Base-by-base conservation (phyloP, 2,329 filamentous ascomycete species). In the Leptographium galeiforme region DNA sequence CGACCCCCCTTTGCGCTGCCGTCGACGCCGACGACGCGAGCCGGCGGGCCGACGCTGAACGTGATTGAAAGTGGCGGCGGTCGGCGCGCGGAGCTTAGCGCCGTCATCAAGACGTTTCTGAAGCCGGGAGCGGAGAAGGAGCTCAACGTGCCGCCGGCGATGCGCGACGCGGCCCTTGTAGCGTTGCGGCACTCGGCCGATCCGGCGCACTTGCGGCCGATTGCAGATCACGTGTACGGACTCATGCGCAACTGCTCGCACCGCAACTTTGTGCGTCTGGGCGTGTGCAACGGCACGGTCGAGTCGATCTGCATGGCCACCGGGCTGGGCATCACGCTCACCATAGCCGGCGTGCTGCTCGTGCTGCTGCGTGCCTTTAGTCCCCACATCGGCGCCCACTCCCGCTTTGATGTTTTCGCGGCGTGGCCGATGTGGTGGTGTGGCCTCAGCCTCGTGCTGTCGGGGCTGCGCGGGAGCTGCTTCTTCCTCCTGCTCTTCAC, bases 261-360 rank as follows among this genome's bases (percentile, higher is more conserved):
- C 59, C 67, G 73, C 52, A 70, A 73, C 61, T 74, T 80, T 58
- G 66, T 78, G 47, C 72, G 75, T 41, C 67, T 80, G 8, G 77
- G 75, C 55, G 71, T 78, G 38, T 74, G 70, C 60, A 77, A 74
- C 60, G 72, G 72, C 40, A 74, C 72, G 3, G 70, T 72, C 51
- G 72, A 74, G 61, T 74, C 72, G 2, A 58, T 74, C 12, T 75
- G 72, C 62, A 67, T 72, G 34, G 71, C 71, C 2, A 74, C 71
- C 1, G 59, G 65, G 1, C 61, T 73, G 8, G 72, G 72, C 8
- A 68, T 73, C 36, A 61, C 62, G n/a, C 63, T 69, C 30, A 70
- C 70, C 6, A 4, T 65, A 12, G 63, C 61, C 25, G 72, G 70
- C 11, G 67, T 73, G 55, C 56, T 74, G 6, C 61, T 64, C 33